Conservation (phyloP, 208 protist species). For the Crithidia brevicula region DNA sequence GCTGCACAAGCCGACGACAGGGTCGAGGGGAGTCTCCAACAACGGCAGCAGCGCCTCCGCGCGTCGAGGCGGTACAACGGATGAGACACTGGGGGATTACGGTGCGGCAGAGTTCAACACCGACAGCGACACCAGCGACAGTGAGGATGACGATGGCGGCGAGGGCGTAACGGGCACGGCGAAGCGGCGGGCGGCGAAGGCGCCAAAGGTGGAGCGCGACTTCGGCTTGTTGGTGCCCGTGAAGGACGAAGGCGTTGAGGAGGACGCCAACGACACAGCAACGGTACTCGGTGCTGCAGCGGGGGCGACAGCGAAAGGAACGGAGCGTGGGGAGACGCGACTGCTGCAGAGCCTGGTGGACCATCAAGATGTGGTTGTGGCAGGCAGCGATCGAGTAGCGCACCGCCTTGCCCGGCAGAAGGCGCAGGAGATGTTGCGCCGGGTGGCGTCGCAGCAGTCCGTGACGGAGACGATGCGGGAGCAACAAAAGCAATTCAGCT, state of each 20-base stretch:
- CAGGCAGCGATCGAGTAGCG: constrained; percentile 42
- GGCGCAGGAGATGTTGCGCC: constrained; percentile 57
- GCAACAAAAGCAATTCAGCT: constrained; percentile 43
- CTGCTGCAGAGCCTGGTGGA: constrained; percentile 69
- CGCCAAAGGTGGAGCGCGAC: constrained; percentile 25
- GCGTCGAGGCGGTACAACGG: constrained; percentile 4
- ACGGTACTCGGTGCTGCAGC: not conserved
- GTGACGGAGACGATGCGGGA: constrained; percentile 17
- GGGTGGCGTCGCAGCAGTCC: constrained; percentile 26
- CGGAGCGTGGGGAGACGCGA: constrained; percentile 22
- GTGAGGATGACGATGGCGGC: not conserved
- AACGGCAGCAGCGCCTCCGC: not conserved
- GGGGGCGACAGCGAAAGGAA: not conserved
- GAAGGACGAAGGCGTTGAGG: constrained; percentile 17
- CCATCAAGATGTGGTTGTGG: constrained; percentile 43
- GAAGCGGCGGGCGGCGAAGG: not conserved
- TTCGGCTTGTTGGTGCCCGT: constrained; percentile 35
- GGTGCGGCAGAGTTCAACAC: constrained; percentile 3
- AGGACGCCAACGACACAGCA: not conserved
- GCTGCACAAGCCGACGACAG: constrained; percentile 13
- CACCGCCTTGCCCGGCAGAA: constrained; percentile 57
- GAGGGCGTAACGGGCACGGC: not conserved
- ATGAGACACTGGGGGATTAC: constrained; percentile 20
- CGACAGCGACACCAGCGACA: not conserved
- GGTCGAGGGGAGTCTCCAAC: not conserved